Conservation (phyloP, 441 rosid species). For the Theobroma grandiflorum region DNA sequence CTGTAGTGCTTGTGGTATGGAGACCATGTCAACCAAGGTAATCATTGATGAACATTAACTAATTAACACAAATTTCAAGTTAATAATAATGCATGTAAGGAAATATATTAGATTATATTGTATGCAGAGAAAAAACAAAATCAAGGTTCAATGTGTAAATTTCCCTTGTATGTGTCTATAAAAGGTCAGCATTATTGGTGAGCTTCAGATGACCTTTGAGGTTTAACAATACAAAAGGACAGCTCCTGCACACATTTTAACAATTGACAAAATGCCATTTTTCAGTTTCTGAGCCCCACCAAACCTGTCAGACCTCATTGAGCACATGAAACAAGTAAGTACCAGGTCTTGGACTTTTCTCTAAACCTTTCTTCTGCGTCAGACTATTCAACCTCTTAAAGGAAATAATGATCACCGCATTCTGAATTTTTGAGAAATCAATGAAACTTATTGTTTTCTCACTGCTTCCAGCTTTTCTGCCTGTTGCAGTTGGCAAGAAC, state of each 20-base stretch:
- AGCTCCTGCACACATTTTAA: not conserved
- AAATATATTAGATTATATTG: not conserved
- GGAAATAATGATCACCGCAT: not conserved
- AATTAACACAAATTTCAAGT: not conserved
- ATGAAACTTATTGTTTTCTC: conserved; percentile 1
- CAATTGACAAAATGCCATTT: conserved; percentile 18
- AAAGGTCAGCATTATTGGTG: not conserved
- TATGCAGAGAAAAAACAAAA: not conserved
- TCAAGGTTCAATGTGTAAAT: conserved; percentile 1
- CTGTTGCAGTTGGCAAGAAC: not conserved
- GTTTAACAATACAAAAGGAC: not conserved
- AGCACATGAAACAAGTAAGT: not conserved
- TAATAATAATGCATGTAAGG: not conserved
- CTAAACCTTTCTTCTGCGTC: not conserved
- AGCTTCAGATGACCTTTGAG: not conserved
- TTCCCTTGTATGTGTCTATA: not conserved
- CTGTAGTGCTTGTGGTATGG: not conserved
- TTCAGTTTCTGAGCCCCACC: conserved; percentile 7
- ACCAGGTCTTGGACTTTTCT: not conserved
- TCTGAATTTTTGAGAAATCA: not conserved
- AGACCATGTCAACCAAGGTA: not conserved
- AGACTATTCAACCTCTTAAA: not conserved
- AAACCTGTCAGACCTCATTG: conserved; percentile 20
- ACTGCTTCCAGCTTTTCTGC: conserved; percentile 3
- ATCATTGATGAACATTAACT: not conserved